Base-by-base conservation (phyloP, 2,329 filamentous ascomycete genomes). In the Ophiostoma pallidulum region DNA sequence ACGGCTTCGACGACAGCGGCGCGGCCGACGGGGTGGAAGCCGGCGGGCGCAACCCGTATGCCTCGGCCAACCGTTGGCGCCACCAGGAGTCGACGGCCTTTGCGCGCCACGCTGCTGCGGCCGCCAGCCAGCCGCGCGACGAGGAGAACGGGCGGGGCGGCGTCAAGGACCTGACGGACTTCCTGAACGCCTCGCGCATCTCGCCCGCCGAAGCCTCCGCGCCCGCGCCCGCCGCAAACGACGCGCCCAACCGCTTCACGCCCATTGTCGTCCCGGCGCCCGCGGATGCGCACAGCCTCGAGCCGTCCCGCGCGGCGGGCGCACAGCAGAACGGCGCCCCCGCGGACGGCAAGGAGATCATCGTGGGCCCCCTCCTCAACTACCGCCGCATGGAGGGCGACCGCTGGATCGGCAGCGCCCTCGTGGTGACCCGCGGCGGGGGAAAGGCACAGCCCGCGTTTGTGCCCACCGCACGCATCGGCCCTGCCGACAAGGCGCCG, bases 401-500 rank as follows among this genome's bases (percentile, higher is more conserved):
- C 33, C 67, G 66, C 35, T 97, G 91, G 90, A 72, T 86, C 57
- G 90, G 91, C 49, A 94, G 88, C 62, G 85, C 94, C 8, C 69
- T 96, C 57, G 69, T 96, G 42, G 88, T 96, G 45, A 85, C 83
- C 14, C 80, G 75, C 44, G 84, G 88, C 4, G 84, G 84, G 20
- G 80, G 74, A 50, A 66, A 77, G 58, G 68, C 70, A 18, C 74
- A 78, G 52, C 73, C 75, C n/a, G n/a, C n/a, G 1, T 62, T 70
- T 45, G 68, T 74, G 53, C 79, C 94, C 35, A 70, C 72, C 22
- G 64, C 91, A 55, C 65, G 67, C 16, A 58, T 81, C 44, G 75
- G 74, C 29, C 67, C 45, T 33, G 55, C 50, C 4, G 58, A 62
- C 32, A 32, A 24, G 57, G 60, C 20, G 57, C 57, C 31, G 58